Evolutionary conservation across 164 flowering plant species (phyloP).

Genomic region (Vitis labrusca): DNA sequence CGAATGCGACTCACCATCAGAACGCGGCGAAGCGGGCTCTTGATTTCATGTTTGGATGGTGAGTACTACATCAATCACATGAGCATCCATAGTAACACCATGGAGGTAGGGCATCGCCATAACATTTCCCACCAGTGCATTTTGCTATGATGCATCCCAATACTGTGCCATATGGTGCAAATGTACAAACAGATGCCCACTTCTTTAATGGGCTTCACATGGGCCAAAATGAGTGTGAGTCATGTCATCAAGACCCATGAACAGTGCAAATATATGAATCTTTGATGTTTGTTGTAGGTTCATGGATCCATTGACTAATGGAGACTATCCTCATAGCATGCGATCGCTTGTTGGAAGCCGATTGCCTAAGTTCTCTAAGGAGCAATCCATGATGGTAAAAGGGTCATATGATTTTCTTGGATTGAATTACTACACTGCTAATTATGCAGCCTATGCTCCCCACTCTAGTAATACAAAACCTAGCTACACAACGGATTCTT

Average conservation of each 20-base stretch:
- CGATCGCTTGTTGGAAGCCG: constrained; percentile 4
- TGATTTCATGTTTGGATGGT: constrained; percentile 68
- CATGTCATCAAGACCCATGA: background rate
- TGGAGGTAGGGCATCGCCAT: too few relatives aligned
- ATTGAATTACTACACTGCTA: constrained; percentile 16
- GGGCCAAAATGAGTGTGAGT: background rate
- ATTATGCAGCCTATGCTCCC: constrained; percentile 9
- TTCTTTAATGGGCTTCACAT: background rate
- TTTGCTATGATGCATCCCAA: too few relatives aligned
- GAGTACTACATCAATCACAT: constrained; percentile 4
- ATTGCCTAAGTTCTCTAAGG: constrained; percentile 14
- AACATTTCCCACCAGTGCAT: too few relatives aligned
- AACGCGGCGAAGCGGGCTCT: constrained; percentile 51
- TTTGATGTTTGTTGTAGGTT: constrained; percentile 9
- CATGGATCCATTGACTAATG: constrained; percentile 14
- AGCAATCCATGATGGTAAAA: constrained; percentile 8
- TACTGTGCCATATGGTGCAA: too few relatives aligned
- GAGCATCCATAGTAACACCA: too few relatives aligned
- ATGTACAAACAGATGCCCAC: background rate
- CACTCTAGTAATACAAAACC: background rate
- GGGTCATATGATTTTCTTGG: constrained; percentile 25
- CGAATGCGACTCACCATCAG: constrained; percentile 14
- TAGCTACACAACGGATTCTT: constrained; percentile 8
- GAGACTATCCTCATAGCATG: constrained; percentile 19
- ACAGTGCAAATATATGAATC: too few relatives aligned